Base-by-base conservation (phyloP, 306 rosid genomes). In the Purshia tridentata region DNA sequence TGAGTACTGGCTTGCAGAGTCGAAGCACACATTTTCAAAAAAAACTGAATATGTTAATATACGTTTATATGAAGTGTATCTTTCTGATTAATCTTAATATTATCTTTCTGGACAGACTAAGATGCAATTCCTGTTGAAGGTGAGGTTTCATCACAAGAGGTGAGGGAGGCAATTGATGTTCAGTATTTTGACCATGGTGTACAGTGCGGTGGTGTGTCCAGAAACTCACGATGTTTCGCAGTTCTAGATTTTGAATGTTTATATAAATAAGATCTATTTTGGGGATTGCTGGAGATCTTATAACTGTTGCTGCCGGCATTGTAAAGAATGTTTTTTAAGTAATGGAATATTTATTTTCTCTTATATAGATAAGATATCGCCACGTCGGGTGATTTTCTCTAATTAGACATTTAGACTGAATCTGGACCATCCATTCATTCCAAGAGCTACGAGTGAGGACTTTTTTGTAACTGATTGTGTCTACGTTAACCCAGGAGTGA, bases 91-190 rank as follows among this genome's bases (percentile, higher is more conserved):
- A 2, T 29, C 35, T 29, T 29, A 29, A 29, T 3, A 29, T 29
- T 29, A 29, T 29, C 35, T 54, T 2, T 65, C 53, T 67, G 75
- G 60, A 72, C 91, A 91, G 98, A 95, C 89, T 39, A 94, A 94
- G 88, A 86, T 91, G 97, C 98, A 94, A 77, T 91, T 74, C 90
- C 85, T 91, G 76, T 80, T 94, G 89, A 94, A 91, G 84, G 98
- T 94, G 84, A 85, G 76, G 89, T 94, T 94, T 83, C 88, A 86
- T 76, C 91, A 89, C 87, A 91, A 89, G 87, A 82, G 84, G 78
- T 94, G 85, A 90, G 73, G 73, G 69, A 72, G 73, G 57, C 20
- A 37, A 29, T 57, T 37, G 77, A 82, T n/a, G 76, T 69, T 60
- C 40, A 20, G 74, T 67, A 39, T 83, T 79, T 75, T 62, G 77